Percentiles rank a stretch among this genome's conserved stretches.
phyloP scores from a whole-genome alignment of 2,329 filamentous ascomycete genomes.

The Trichoderma breve region DNA sequence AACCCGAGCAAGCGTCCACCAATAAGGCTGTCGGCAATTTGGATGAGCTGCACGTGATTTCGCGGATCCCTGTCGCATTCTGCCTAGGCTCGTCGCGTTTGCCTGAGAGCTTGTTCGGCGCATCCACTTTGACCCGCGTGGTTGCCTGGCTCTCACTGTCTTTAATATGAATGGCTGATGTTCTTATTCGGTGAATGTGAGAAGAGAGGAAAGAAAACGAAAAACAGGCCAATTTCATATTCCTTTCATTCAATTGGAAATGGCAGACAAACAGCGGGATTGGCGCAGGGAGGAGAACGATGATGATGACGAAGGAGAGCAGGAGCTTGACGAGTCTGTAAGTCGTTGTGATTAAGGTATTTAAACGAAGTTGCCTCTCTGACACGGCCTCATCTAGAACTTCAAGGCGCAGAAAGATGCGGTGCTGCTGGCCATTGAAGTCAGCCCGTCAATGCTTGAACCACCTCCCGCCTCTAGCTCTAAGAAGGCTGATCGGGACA shows the following conservation, averaged over 20 bases:
- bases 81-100: constrained; percentile 32
- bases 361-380: too few relatives aligned
- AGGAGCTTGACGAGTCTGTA: constrained; percentile 62
- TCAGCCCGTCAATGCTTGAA: constrained; percentile 83
- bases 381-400: constrained; percentile 50
- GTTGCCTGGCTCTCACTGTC: background rate
- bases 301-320: constrained; percentile 65
- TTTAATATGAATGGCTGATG: background rate
- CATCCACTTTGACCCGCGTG: constrained; percentile 19
- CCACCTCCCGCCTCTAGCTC: constrained; percentile 61
- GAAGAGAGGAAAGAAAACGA: background rate
- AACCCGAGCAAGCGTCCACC: constrained; percentile 12
- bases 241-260: constrained; percentile 17
- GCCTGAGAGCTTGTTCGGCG: constrained; percentile 28
- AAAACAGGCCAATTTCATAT: background rate
- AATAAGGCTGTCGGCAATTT: constrained; percentile 31
- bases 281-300: constrained; percentile 52
- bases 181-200: background rate
- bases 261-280: constrained; percentile 40
- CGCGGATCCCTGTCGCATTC: constrained; percentile 29
- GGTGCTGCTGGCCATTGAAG: constrained; percentile 92
- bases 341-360: too few relatives aligned
- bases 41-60: constrained; percentile 30
- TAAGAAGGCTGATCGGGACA: constrained; percentile 77
- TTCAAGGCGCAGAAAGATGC: constrained; percentile 95